Evolutionary conservation across 495 filamentous ascomycete genomes (phyloP), one percentile per base, ranked within the genome.

Genomic region (Elaphomyces granulatus): DNA sequence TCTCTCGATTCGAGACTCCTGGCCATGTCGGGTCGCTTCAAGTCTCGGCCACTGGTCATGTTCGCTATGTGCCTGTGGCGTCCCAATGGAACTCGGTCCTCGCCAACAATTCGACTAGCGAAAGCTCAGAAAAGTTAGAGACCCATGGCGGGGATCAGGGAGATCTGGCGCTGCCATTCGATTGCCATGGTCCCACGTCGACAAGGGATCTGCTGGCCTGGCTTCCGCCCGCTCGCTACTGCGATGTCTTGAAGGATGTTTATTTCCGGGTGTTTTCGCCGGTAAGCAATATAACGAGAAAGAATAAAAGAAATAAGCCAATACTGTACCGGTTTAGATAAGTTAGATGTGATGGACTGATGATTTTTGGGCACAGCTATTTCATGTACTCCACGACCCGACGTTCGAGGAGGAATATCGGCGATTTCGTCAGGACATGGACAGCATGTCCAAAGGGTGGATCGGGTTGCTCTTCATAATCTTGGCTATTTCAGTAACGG

Each of bases 401-500:
- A n/a, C n/a, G n/a, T n/a, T n/a, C n/a, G n/a, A n/a, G n/a, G n/a
- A n/a, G n/a, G n/a, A n/a, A n/a, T n/a, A n/a, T n/a, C n/a, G n/a
- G n/a, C n/a, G n/a, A n/a, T n/a, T n/a, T n/a, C n/a, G n/a, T n/a
- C n/a, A n/a, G n/a, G n/a, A n/a, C n/a, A n/a, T n/a, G n/a, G n/a
- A n/a, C 28, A 62, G 58, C 35, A 58, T 61, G 2, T 56, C 59
- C 15, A 51, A 48, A 0, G 56, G 63, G 30, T 68, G 62, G 63
- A 49, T 68, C 15, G 58, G 62, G 21, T 45, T 70, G 7, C 45
- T 70, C 4, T 70, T 70, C 34, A 56, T 58, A 14, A 54, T 68
- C 23, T 45, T 70, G 10, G 53, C 54, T 8, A 59, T 70, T 36
- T 59, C 62, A 14, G 53, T 68, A 8, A 68, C 58, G 12, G 63